Evolutionary conservation across 495 filamentous ascomycete genomes (phyloP), one percentile per base, ranked within the genome.

Genomic region (Friedmanniomyces endolithicus): DNA sequence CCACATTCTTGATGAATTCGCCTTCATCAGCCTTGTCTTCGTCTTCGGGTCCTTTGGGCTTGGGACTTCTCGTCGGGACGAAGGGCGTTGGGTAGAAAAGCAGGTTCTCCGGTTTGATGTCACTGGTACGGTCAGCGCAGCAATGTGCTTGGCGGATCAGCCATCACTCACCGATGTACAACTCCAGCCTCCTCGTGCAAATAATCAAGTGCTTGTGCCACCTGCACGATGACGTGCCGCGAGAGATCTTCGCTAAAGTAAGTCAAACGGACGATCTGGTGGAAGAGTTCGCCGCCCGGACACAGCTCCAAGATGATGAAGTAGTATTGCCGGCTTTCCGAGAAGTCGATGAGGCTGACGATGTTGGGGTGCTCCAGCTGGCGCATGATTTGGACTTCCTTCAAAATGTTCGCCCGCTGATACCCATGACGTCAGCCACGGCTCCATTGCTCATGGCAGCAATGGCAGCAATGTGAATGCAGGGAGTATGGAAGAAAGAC

Each of bases 381-480:
- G 41, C 88, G 87, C 92, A 98, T 98, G 67, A 98, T 97, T 67
- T 95, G 89, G 12, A 98, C 94, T 67, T 98, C 92, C 68, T 98
- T 98, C 46, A 97, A 74, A 55, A 98, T 96, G 61, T 97, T 98
- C 53, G 89, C 85, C 73, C 92, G 78, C 92, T 98, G 68, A 62
- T 56, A 49, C 25, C 49, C 61, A 16, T 65, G 63, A 72, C 62
- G 66, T 71, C 60, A 72, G 70, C 61, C 40, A 46, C 17, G 19
- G 45, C 43, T 35, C 48, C 48, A 48, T 54, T 27, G 47, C 46
- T 29, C 43, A 49, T 50, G 25, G 37, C 29, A 43, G 34, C 35
- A 55, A 55, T 31, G 40, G 52, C 48, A 48, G 40, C 20, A 53
- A 49, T 44, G 35, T 35, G 47, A n/a, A 25, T 24, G 11, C 12